These are phyloP conservation scores for Sarcodon aspratus DNA, from an alignment of 768 basidiomycete genomes.

Conservation along the genomic window DNA sequence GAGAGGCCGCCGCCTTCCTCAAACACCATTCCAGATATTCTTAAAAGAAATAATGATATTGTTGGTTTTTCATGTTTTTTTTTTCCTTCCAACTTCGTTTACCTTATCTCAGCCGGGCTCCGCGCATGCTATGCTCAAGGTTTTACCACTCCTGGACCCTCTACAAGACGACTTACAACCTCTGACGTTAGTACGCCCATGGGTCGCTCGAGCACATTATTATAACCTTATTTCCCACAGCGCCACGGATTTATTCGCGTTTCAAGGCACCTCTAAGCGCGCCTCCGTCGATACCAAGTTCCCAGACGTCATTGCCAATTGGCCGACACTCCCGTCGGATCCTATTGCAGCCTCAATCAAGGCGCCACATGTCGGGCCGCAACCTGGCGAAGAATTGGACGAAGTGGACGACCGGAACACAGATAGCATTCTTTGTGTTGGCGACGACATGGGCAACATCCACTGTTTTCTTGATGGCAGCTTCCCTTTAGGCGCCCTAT, in stretches of 20 bases:
- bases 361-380: slow-evolving; percentile 24
- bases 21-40: slow-evolving; percentile 60
- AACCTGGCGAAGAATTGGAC: slow-evolving; percentile 23
- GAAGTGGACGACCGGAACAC: slow-evolving; percentile 41
- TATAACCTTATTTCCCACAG: slow-evolving; percentile 21
- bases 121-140: slow-evolving; percentile 57
- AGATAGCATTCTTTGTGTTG: slow-evolving; percentile 47
- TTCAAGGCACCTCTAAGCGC: slow-evolving; percentile 56
- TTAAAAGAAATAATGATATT: slow-evolving; percentile 52
- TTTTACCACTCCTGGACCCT: slow-evolving; percentile 60
- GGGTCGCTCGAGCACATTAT: neutral
- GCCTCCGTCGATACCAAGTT: slow-evolving; percentile 28
- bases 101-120: slow-evolving; percentile 58
- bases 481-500: slow-evolving; percentile 53
- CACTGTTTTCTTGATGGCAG: slow-evolving; percentile 67
- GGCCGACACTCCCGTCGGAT: slow-evolving; percentile 57
- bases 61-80: slow-evolving; percentile 26
- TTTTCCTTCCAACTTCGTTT: slow-evolving; percentile 4
- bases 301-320: slow-evolving; percentile 51
- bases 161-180: slow-evolving; percentile 57
- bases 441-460: slow-evolving; percentile 47
- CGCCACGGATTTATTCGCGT: slow-evolving; percentile 71
- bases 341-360: slow-evolving; percentile 50
- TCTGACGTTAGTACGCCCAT: slow-evolving; percentile 39
- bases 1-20: slow-evolving; percentile 23